These are phyloP conservation scores for Zalaria obscura DNA, from an alignment of 2,329 filamentous ascomycete species.

Conservation along the genomic window DNA sequence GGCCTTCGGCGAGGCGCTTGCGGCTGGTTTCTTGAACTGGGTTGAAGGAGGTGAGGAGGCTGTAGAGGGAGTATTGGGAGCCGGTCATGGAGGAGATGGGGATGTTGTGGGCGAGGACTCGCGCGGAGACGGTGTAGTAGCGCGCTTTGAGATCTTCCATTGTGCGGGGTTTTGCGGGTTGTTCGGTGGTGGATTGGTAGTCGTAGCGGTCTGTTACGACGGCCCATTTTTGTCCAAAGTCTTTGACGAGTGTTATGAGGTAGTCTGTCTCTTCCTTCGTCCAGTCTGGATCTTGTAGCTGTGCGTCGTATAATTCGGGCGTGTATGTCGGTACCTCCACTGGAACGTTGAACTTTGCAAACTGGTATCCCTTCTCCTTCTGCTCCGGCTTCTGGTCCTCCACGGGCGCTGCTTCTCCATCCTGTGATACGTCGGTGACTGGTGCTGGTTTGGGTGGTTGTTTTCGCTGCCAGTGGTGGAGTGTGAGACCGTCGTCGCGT, in stretches of 20 bases:
- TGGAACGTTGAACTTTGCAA: slow-evolving; percentile 78
- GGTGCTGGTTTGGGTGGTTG: slow-evolving; percentile 14
- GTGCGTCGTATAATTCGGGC: slow-evolving; percentile 70
- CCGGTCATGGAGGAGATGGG: slow-evolving; percentile 78
- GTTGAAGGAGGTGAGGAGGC: slow-evolving; percentile 78
- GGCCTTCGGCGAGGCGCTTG: slow-evolving; percentile 71
- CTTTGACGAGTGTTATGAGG: slow-evolving; percentile 56
- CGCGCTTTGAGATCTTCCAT: slow-evolving; percentile 86
- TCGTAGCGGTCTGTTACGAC: slow-evolving; percentile 90
- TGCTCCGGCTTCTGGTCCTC: slow-evolving; percentile 17
- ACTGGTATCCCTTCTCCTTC: slow-evolving; percentile 40
- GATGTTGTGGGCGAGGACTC: slow-evolving; percentile 67
- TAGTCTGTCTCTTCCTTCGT: slow-evolving; percentile 90
- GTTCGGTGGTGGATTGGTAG: slow-evolving; percentile 33
- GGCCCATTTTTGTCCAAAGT: slow-evolving; percentile 82
- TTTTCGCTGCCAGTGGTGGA: slow-evolving; percentile 71
- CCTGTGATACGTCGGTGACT: slow-evolving; percentile 11
- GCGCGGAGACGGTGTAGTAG: slow-evolving; percentile 77
- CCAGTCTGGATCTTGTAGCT: slow-evolving; percentile 67
- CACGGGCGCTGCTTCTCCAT: slow-evolving; percentile 13
- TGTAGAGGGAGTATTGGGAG: slow-evolving; percentile 68
- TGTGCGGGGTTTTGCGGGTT: slow-evolving; percentile 38
- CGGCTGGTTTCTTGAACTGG: slow-evolving; percentile 62
- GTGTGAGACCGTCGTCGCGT: slow-evolving; percentile 53
- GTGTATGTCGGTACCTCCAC: slow-evolving; percentile 69